These are phyloP conservation scores for Pseudozyma thailandica DNA, from an alignment of 1,284 basidiomycete species.

Conservation along the genomic window DNA sequence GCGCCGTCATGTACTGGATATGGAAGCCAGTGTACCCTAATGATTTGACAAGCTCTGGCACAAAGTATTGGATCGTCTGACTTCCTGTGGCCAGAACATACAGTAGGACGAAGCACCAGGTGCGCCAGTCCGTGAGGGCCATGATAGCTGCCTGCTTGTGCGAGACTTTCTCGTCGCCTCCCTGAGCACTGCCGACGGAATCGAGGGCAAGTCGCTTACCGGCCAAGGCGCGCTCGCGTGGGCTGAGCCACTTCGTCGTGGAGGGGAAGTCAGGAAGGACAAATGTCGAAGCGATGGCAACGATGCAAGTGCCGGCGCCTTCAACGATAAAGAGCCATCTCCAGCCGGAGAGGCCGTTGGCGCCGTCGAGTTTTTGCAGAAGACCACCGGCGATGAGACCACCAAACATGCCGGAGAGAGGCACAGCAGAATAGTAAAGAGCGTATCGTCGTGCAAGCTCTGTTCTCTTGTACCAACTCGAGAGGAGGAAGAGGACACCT, in stretches of 20 bases:
- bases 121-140: conserved; percentile 67
- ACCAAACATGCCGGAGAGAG: conserved; percentile 37
- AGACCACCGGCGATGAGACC: conserved; percentile 19
- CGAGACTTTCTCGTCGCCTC: conserved; percentile 27
- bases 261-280: conserved; percentile 39
- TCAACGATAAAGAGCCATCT: conserved; percentile 43
- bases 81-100: conserved; percentile 68
- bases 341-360: conserved; percentile 27
- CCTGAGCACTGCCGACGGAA: conserved; percentile 12
- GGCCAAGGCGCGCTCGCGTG: conserved; percentile 23
- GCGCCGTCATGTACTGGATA: conserved; percentile 32
- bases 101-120: conserved; percentile 66
- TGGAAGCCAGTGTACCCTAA: conserved; percentile 56
- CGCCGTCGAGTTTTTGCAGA: conserved; percentile 13
- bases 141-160: conserved; percentile 69
- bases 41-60: conserved; percentile 49
- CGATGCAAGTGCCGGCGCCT: conserved; percentile 23
- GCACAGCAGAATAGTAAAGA: conserved; percentile 70
- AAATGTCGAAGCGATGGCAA: conserved; percentile 21
- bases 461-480: conserved; percentile 68
- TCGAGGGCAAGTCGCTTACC: conserved; percentile 21
- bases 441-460: conserved; percentile 70
- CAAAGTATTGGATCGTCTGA: conserved; percentile 49
- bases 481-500: conserved; percentile 62
- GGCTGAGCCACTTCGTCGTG: conserved; percentile 37